Evolutionary conservation across 768 basidiomycete species (phyloP).

Genomic region (Tulasnella sp.): DNA sequence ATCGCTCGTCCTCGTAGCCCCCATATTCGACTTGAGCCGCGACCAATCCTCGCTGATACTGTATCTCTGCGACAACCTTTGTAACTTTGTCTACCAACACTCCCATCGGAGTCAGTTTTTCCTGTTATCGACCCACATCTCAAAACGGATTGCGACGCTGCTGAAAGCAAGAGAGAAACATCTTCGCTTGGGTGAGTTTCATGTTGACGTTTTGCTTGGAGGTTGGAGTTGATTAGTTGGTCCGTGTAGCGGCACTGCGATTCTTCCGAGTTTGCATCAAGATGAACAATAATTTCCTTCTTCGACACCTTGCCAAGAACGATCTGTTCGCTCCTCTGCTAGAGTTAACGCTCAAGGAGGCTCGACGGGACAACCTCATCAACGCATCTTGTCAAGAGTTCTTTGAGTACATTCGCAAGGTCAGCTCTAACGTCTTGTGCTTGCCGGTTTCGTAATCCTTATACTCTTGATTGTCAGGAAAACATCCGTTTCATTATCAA

Average conservation of each 20-base stretch:
- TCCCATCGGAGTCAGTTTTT: slow-evolving; percentile 86
- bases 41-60: slow-evolving; percentile 75
- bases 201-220: background rate
- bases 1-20: slow-evolving; percentile 29
- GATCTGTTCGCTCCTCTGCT: slow-evolving; percentile 75
- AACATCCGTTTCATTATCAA: slow-evolving; percentile 78
- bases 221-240: slow-evolving; percentile 15
- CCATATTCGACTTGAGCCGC: slow-evolving; percentile 44
- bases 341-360: slow-evolving; percentile 71
- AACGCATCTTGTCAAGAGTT: slow-evolving; percentile 93
- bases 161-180: slow-evolving; percentile 82
- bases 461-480: slow-evolving; percentile 38
- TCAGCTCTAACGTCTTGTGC: slow-evolving; percentile 28
- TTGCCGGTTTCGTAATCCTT: background rate
- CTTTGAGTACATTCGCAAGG: slow-evolving; percentile 82
- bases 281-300: slow-evolving; percentile 66
- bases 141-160: slow-evolving; percentile 59
- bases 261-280: slow-evolving; percentile 80
- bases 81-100: slow-evolving; percentile 80
- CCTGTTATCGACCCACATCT: slow-evolving; percentile 67
- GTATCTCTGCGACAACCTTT: slow-evolving; percentile 82
- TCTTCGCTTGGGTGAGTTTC: slow-evolving; percentile 60
- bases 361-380: slow-evolving; percentile 78
- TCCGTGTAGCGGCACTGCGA: slow-evolving; percentile 65
- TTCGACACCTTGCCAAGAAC: slow-evolving; percentile 63